Percentiles rank a stretch among this genome's conserved stretches.
Evolutionary conservation across 176 grass and related monocot genomes (phyloP).

Genomic region (Carex cristatella): DNA sequence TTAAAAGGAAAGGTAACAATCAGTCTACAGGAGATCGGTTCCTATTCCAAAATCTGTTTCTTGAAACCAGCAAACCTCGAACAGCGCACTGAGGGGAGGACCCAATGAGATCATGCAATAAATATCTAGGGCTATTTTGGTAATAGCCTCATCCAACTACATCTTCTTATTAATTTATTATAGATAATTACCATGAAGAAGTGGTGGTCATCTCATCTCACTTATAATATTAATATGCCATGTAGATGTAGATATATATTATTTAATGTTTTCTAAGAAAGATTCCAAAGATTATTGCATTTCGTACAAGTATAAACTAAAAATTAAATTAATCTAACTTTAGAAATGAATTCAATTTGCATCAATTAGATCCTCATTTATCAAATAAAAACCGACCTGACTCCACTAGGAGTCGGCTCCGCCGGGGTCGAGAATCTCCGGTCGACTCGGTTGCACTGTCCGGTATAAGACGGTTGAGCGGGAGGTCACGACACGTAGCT

Average conservation of each 20-base stretch:
- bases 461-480: conserved; percentile 58
- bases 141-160: not conserved
- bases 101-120: not conserved
- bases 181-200: not conserved
- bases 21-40: not conserved
- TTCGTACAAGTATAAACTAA: not conserved
- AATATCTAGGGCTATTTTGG: conserved; percentile 27
- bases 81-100: not conserved
- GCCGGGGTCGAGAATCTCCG: conserved; percentile 18
- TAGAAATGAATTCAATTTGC: not conserved
- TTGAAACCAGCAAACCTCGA: not conserved
- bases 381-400: conserved; percentile 8
- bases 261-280: no score
- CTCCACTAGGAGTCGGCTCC: not conserved
- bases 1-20: not conserved
- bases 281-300: not conserved
- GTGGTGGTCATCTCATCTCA: not conserved
- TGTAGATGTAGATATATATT: not conserved
- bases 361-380: not conserved
- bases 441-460: conserved; percentile 92
- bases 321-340: not conserved
- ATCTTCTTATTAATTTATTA: not conserved
- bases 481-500: not conserved
- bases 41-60: not conserved
- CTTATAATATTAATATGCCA: not conserved